Base-by-base conservation (phyloP, 2,329 filamentous ascomycete species). In the Scytalidium lignicola region DNA sequence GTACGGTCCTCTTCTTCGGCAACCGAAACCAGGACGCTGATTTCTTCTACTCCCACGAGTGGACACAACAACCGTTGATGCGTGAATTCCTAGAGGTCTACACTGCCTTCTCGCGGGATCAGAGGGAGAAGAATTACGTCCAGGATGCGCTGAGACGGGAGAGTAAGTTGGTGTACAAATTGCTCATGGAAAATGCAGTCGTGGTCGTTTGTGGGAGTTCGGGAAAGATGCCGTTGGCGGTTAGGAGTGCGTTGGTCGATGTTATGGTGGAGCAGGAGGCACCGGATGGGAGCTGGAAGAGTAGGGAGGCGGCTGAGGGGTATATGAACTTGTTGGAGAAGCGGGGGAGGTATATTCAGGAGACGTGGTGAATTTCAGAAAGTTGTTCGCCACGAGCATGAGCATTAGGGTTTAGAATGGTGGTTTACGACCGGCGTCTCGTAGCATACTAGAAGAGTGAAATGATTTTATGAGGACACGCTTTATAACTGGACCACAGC, bases 11-110 rank as follows among this genome's bases (percentile, higher is more conserved):
- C 1, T 85, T 97, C 67, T 97, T 90, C 57, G 93, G 93, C 10
- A 90, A 88, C 55, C 83, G 93, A 26, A 95, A 88, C 59, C 69
- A 74, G 10, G 60, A 71, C 0, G 79, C 85, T 0, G 93, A 99
- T 65, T 96, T 81, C 68, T 91, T 90, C 69, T 99, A 93, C 65
- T 67, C 74, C 4, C 67, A 83, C 0, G 91, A 97, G 54, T 96
- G 90, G 90, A 60, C 70, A 1, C 39, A 61, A 0, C 4, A 37
- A 5, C 32, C 32, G 6, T n/a, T 37, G 32, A 13, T 37, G 8
- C 56, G 83, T 1, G 55, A 63, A 1, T 50, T 65, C 1, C 65
- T 74, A 1, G 67, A 73, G 6, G 74, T 87, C 2, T 70, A 77
- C 46, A 76, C 81, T 0, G 86, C 86, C 0, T 90, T 90, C 62